Evolutionary conservation across 176 grass and related monocot genomes (phyloP), one percentile per base, ranked within the genome.

Genomic region (Saccharum officinarum): DNA sequence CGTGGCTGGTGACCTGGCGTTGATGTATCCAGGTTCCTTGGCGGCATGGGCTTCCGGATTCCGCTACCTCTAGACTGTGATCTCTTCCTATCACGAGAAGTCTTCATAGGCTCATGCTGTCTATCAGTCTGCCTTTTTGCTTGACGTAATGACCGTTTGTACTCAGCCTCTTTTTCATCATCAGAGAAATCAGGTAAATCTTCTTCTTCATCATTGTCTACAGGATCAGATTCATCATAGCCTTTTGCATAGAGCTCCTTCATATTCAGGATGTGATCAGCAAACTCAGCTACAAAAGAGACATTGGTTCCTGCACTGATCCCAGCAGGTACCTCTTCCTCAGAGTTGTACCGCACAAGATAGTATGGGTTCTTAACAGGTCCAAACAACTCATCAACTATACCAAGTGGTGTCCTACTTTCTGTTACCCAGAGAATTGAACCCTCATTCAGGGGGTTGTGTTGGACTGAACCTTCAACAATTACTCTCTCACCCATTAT

Each of bases 341-440:
- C 75, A 11, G 91, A 94, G 79, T 96, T 96, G 86, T 91, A 99
- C 63, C 93, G 83, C 28, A 96, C 80, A 8, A 95, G 83, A 79
- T 98, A 98, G 86, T 93, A 98, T 3, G 91, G 96, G 34, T 88
- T 92, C 67, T 98, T 98, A 15, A 95, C 96, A 45, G 96, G 96
- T 80, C 96, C 96, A 92, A 98, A 98, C 52, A 95, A 63, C 77
- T 98, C 96, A 72, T 95, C 96, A 37, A 98, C 84, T 28, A 93
- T 85, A 77, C 96, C 96, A 49, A 98, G 85, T 5, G 87, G 89
- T 0, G 9, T 78, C 67, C 93, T 91, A 39, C 76, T 95, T 84
- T 95, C 85, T 30, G 96, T 92, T 93, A 98, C 80, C 96, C 96
- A 98, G 46, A 98, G 83, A 84, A 95, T 95, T 47, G 93, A 98